Percentiles rank a stretch among this genome's conserved stretches.
Evolutionary conservation across 2,329 filamentous ascomycete species (phyloP).

Genomic region (Trichoderma breve): DNA sequence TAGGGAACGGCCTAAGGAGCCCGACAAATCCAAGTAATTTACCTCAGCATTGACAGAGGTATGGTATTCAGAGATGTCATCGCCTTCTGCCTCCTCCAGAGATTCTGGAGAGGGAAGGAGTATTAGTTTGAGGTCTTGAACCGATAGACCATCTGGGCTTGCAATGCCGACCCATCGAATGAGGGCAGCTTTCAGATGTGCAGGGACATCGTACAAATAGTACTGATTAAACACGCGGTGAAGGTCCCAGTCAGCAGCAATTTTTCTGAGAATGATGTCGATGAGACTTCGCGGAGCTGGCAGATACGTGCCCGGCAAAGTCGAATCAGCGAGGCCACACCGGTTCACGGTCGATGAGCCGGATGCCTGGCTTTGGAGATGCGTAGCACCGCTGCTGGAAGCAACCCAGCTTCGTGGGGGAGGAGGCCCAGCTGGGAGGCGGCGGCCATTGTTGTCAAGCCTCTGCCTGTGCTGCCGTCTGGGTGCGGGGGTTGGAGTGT

Average conservation of each 20-base stretch:
- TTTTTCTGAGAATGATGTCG: constrained; percentile 48
- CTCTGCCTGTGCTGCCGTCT: constrained; percentile 42
- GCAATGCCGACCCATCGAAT: constrained; percentile 49
- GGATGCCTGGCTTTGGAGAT: constrained; percentile 20
- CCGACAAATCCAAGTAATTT: constrained; percentile 53
- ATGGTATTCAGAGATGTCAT: neutral
- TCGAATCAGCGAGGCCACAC: constrained; percentile 19
- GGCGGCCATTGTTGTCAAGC: constrained; percentile 48
- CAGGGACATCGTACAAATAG: constrained; percentile 55
- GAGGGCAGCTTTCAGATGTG: constrained; percentile 50
- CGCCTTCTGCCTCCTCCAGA: constrained; percentile 25
- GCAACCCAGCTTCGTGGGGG: constrained; percentile 57
- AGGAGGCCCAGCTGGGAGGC: constrained; percentile 57
- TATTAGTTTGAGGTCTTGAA: constrained; percentile 50
- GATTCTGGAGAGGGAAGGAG: constrained; percentile 37
- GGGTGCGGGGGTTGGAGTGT: constrained; percentile 52
- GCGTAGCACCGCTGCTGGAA: constrained; percentile 27
- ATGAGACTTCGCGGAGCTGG: constrained; percentile 50
- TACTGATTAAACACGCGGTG: constrained; percentile 56
- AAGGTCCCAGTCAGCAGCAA: constrained; percentile 55
- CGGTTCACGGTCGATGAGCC: constrained; percentile 26
- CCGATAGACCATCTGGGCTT: constrained; percentile 46
- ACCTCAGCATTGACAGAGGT: constrained; percentile 36
- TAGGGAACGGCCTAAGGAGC: constrained; percentile 50
- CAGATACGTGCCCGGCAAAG: constrained; percentile 45